Base-by-base conservation (phyloP, 2,329 filamentous ascomycete genomes). In the Venturia aucupariae region DNA sequence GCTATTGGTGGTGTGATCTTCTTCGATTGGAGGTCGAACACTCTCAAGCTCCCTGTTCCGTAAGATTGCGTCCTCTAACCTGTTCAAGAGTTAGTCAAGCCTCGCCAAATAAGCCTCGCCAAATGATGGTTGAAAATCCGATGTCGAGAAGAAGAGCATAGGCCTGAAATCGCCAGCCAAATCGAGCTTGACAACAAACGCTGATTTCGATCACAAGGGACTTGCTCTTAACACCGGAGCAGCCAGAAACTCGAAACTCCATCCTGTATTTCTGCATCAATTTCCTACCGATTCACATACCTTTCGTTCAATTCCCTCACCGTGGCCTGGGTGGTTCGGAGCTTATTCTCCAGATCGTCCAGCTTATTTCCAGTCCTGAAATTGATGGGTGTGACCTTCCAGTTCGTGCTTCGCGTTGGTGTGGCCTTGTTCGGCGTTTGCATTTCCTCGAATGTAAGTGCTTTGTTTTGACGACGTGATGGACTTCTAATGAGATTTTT, bases 401-500 rank as follows among this genome's bases (percentile, higher is more conserved):
- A 35, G 6, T 32, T 35, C 5, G 7, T 35, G 51, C 51, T n/a
- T 19, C 51, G 51, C n/a, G 51, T 57, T n/a, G 51, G 30, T 15
- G 51, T 57, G 51, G 19, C 17, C 7, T 35, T 19, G 30, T 57
- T 35, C 30, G 30, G 51, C 35, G 51, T 57, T 35, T 35, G 51
- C 51, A 57, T 19, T 10, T 57, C 51, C 35, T 57, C 51, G 6
- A 57, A 35, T 35, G 22, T 24, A 2, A 57, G 51, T 8, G 51
- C 51, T 57, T 35, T 32, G 17, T 30, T 57, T 32, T 35, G 51
- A 35, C 51, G 51, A 30, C 30, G 51, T n/a, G 51, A 57, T 19
- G 51, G 51, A n/a, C 51, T 57, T 13, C 51, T 57, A 8, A 35
- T 57, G 30, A 57, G 51, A 19, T 35, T 57, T 24, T 57, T 57